Conservation (phyloP, 495 filamentous ascomycete genomes). For the Penicillium lividum region DNA sequence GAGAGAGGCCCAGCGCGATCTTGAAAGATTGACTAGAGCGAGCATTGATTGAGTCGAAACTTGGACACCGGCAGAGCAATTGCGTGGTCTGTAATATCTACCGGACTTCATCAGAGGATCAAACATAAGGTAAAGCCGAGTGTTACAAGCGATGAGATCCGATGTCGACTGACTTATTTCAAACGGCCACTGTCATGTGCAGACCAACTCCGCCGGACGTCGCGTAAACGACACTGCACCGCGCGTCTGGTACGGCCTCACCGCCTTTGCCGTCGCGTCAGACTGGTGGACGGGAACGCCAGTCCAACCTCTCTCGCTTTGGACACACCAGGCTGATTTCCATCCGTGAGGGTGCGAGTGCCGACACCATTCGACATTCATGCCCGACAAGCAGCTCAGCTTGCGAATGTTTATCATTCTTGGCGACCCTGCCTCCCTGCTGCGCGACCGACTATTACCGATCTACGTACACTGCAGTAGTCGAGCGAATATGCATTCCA, state of each 20-base stretch:
- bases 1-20: not conserved
- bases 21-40: not conserved
- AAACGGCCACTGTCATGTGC: not conserved
- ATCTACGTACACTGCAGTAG: not conserved
- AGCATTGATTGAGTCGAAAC: not conserved
- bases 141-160: not conserved
- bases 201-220: not conserved
- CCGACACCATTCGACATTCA: not conserved
- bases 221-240: not conserved
- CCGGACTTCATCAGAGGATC: not conserved
- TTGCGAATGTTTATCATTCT: not conserved
- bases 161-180: not conserved
- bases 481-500: not conserved
- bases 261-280: not conserved
- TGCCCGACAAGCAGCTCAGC: not conserved
- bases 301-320: not conserved
- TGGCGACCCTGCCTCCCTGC: not conserved
- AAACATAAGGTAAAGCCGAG: not conserved
- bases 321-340: not conserved
- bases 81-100: not conserved
- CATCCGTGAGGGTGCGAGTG: not conserved
- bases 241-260: not conserved
- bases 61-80: not conserved
- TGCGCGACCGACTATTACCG: too few relatives aligned
- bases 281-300: not conserved